A percentile compares a stretch with the other conserved stretches of the same genome.
phyloP scores from a whole-genome alignment of 257 asterid genomes.

The Solanum dulcamara region DNA sequence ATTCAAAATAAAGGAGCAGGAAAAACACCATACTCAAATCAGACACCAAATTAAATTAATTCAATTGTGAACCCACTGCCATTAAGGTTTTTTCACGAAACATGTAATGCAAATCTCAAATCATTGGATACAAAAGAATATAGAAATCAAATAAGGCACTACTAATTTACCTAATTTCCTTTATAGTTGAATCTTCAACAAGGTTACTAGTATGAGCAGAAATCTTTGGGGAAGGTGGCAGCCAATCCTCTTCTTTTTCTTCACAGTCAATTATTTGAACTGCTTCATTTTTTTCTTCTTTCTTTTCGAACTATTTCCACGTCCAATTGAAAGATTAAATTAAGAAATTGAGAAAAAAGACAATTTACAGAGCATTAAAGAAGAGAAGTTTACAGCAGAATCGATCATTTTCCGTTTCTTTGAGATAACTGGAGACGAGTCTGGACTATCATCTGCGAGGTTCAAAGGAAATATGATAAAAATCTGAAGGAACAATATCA shows the following conservation, averaged over 20 bases:
- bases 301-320: slow-evolving; percentile 32
- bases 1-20: not conserved
- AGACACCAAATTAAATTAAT: not conserved
- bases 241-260: slow-evolving; percentile 83
- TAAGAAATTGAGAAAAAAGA: not conserved
- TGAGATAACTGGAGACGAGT: slow-evolving; percentile 31
- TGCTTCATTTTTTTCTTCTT: slow-evolving; percentile 23
- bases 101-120: not conserved
- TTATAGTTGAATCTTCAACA: slow-evolving; percentile 58
- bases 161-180: slow-evolving; percentile 58
- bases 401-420: slow-evolving; percentile 39
- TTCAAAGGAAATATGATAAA: not conserved
- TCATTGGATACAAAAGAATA: not conserved
- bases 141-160: not conserved
- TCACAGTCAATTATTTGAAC: slow-evolving; percentile 29
- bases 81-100: not conserved
- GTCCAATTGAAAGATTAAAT: not conserved
- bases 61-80: not conserved
- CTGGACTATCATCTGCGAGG: slow-evolving; percentile 49
- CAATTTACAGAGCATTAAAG: not conserved
- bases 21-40: not conserved
- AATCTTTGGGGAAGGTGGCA: slow-evolving; percentile 65
- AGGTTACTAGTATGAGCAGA: slow-evolving; percentile 5
- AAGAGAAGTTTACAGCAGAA: slow-evolving; percentile 25
- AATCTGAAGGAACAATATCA: not conserved